phyloP scores from a whole-genome alignment of 2,329 filamentous ascomycete species.

The Diaporthe vexans region DNA sequence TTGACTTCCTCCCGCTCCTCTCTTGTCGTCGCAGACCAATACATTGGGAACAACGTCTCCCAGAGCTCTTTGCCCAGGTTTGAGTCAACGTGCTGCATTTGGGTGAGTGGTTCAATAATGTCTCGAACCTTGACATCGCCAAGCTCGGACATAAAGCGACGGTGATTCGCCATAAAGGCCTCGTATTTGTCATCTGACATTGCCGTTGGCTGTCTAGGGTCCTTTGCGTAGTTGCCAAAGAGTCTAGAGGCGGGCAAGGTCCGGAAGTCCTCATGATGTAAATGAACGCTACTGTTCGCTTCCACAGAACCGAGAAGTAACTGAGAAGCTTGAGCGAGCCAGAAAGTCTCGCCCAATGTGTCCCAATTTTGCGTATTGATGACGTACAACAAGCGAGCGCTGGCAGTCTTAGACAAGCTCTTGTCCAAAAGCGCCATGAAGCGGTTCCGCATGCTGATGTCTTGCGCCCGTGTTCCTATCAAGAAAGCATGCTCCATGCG shows the following conservation, averaged over 20 bases:
- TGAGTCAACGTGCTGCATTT: constrained; percentile 91
- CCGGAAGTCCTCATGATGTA: constrained; percentile 88
- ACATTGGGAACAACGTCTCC: constrained; percentile 91
- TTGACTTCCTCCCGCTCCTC: constrained; percentile 94
- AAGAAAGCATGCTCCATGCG: constrained; percentile 98
- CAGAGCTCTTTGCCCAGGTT: constrained; percentile 90
- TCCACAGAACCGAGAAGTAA: constrained; percentile 93
- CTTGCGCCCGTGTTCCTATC: constrained; percentile 91
- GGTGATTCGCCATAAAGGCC: constrained; percentile 80
- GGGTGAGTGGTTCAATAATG: constrained; percentile 88
- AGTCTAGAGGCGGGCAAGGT: constrained; percentile 81
- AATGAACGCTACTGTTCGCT: constrained; percentile 81
- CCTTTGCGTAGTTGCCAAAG: constrained; percentile 80
- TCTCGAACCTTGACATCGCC: constrained; percentile 90
- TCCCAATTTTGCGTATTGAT: constrained; percentile 97
- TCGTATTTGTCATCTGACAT: constrained; percentile 90
- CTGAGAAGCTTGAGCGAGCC: constrained; percentile 95
- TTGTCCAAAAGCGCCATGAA: constrained; percentile 98
- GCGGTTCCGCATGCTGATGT: constrained; percentile 96
- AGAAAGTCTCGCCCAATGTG: constrained; percentile 93
- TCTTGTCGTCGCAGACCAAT: constrained; percentile 88
- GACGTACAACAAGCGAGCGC: constrained; percentile 89
- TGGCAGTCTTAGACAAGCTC: constrained; percentile 92
- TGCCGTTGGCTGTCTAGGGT: constrained; percentile 72
- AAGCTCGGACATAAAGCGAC: constrained; percentile 86